Evolutionary conservation across 2,329 filamentous ascomycete species (phyloP).

Genomic region (Fulvia fulva): DNA sequence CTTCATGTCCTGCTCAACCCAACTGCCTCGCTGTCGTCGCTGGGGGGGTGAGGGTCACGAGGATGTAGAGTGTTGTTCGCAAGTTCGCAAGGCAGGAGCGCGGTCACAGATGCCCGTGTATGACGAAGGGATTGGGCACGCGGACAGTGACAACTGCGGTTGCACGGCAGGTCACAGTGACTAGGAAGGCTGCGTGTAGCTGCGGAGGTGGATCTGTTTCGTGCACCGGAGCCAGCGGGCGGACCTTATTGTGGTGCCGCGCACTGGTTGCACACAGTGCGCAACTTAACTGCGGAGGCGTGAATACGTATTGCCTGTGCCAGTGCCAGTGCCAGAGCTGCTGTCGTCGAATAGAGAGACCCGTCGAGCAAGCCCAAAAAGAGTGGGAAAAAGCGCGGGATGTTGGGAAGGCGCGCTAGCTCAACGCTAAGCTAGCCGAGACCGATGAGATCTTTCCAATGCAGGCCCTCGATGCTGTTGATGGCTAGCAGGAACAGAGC

Average conservation of each 20-base stretch:
- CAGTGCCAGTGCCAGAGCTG: not conserved
- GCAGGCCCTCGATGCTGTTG: no score
- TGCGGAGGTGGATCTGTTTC: not conserved
- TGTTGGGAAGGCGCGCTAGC: no score
- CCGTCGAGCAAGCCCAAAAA: no score
- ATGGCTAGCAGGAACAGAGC: no score
- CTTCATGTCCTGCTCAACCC: constrained; percentile 17
- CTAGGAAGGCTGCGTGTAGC: no score
- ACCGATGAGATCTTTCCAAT: no score
- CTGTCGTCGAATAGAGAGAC: no score
- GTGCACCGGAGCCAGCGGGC: not conserved
- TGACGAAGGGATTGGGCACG: not conserved
- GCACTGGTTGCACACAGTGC: not conserved
- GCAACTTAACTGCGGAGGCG: not conserved
- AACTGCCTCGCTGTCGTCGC: not conserved
- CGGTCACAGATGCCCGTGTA: not conserved
- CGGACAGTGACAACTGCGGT: no score
- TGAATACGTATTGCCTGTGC: not conserved
- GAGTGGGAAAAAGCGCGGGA: no score
- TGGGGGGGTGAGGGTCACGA: not conserved
- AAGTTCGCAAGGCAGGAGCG: not conserved
- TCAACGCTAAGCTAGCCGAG: no score
- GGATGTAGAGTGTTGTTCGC: not conserved
- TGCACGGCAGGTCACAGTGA: no score
- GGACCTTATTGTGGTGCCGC: not conserved